Conservation (phyloP, 106 monocot genomes). For the Acorus gramineus region DNA sequence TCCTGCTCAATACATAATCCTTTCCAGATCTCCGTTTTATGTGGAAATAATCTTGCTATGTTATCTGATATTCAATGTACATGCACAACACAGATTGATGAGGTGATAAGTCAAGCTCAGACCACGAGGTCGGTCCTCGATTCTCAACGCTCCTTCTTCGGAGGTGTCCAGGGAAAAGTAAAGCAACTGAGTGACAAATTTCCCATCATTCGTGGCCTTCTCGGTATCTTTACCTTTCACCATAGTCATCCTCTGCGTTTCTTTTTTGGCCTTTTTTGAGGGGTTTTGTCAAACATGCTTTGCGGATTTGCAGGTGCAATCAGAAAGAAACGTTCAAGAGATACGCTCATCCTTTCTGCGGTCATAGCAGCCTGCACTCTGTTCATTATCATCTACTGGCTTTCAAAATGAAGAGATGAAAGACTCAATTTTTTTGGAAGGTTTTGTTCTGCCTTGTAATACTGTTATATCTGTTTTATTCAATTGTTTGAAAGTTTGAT, state of each 20-base stretch:
- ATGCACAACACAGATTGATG: conserved; percentile 55
- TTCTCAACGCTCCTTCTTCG: conserved; percentile 58
- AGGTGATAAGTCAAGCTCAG: conserved; percentile 89
- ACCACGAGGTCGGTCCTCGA: conserved; percentile 62
- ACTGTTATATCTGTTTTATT: no score
- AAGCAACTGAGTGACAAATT: conserved; percentile 91
- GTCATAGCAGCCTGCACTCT: conserved; percentile 93
- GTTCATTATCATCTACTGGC: conserved; percentile 89
- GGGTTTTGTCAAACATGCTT: not conserved
- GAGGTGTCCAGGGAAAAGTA: conserved; percentile 88
- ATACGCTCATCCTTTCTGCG: conserved; percentile 83
- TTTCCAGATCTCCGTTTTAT: not conserved
- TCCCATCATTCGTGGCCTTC: conserved; percentile 75
- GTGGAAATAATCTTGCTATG: not conserved
- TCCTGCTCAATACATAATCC: not conserved
- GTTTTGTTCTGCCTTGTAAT: no score
- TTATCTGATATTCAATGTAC: not conserved
- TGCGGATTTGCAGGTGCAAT: conserved; percentile 57
- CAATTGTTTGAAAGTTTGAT: no score
- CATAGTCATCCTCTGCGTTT: not conserved
- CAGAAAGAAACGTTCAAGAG: conserved; percentile 75
- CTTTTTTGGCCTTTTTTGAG: not conserved
- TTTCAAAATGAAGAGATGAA: conserved; percentile 57
- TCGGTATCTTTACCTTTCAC: conserved; percentile 39
- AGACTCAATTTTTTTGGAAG: no score